A percentile compares a stretch with the other conserved stretches of the same genome.
These are phyloP conservation scores for Neonectria hederae DNA, from an alignment of 2,329 filamentous ascomycete species.

Conservation along the genomic window DNA sequence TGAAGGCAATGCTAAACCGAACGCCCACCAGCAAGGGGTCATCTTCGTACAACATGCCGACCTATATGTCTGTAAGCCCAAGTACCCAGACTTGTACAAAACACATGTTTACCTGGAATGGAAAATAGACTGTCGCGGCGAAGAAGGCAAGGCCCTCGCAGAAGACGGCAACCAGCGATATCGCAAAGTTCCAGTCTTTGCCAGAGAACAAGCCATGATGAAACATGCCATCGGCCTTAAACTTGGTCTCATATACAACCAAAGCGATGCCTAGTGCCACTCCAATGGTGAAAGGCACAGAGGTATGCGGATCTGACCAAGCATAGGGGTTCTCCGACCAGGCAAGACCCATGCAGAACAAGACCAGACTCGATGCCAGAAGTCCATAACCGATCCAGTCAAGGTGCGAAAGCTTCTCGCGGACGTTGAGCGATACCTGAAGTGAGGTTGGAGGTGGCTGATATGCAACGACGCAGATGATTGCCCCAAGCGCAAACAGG, in stretches of 20 bases:
- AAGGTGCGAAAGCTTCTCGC: constrained; percentile 47
- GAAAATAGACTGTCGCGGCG: constrained; percentile 46
- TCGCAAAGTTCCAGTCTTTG: constrained; percentile 49
- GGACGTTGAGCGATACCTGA: constrained; percentile 8
- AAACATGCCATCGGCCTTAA: constrained; percentile 53
- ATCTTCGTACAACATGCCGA: constrained; percentile 47
- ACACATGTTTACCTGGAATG: constrained; percentile 43
- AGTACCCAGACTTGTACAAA: not conserved
- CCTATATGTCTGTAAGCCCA: constrained; percentile 9
- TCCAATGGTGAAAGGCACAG: constrained; percentile 49
- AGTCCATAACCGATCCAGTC: constrained; percentile 53
- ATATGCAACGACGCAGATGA: constrained; percentile 23
- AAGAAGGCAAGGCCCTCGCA: constrained; percentile 48
- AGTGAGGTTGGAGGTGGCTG: constrained; percentile 20
- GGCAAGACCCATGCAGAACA: constrained; percentile 52
- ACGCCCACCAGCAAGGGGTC: constrained; percentile 47
- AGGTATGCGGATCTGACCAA: constrained; percentile 49
- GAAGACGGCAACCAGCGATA: constrained; percentile 49
- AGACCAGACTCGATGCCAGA: constrained; percentile 47
- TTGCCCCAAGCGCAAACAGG: not conserved
- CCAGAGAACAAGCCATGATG: constrained; percentile 50
- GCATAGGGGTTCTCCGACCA: constrained; percentile 53
- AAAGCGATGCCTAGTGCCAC: constrained; percentile 40
- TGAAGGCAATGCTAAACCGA: constrained; percentile 48
- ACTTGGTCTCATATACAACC: constrained; percentile 46